Evolutionary conservation across 352 stramenopile genomes (phyloP), one percentile per base, ranked within the genome.

Genomic region (Phytophthora citrophthora): DNA sequence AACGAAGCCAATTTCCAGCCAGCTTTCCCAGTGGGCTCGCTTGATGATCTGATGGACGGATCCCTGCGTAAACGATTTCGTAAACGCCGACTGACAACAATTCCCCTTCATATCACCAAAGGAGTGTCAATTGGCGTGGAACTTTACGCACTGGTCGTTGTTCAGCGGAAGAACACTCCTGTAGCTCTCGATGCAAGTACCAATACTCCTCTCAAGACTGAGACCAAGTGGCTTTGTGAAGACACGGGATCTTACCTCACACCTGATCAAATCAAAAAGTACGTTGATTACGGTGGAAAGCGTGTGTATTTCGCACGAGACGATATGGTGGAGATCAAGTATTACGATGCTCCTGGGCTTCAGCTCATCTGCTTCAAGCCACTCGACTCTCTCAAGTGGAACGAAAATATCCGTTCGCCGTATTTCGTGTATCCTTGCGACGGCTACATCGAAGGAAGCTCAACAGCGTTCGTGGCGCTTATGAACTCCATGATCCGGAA

Each of bases 351-450:
- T 4, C 83, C 84, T 38, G 83, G 85, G 2, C 69, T 95, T 16
- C 83, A 95, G 60, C 45, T 93, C n/a, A 87, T 95, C 27, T 91
- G 79, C 50, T 95, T 95, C 44, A 88, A 92, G 67, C 77, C 84
- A 1, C 38, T 86, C 10, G 62, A 47, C 7, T 77, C 80, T n/a
- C 72, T 95, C 13, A 70, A 69, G 23, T 88, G 77, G 70, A 86
- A 90, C 52, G 69, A 82, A 36, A 93, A 88, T 57, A 70, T 93
- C n/a, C 83, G 85, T 2, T 63, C 76, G 8, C 73, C 87, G 46
- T 95, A 95, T 64, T 95, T 95, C 55, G 54, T 93, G n/a, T 95
- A 90, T 50, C 87, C 87, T 1, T 85, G 79, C 34, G 83, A 95
- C 41, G 77, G 64, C 4, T 91, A 86, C 54, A 93, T 95, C 48